Conservation (phyloP, 1,284 basidiomycete genomes). For the Somion occarium region DNA sequence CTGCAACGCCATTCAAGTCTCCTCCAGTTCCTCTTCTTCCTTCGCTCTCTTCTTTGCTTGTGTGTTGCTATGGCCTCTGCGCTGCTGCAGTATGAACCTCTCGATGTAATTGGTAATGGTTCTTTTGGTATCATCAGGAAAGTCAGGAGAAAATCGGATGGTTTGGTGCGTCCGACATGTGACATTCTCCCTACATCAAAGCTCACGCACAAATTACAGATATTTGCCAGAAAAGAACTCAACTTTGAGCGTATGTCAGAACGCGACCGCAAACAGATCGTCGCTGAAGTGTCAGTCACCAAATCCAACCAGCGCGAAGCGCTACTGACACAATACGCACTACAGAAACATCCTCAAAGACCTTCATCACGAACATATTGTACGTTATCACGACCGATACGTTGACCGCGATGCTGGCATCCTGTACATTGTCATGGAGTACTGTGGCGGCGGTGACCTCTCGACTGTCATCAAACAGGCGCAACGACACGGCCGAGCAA, state of each 20-base stretch:
- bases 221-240: slow-evolving; percentile 92
- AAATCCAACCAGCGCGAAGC: neutral
- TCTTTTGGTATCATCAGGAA: slow-evolving; percentile 96
- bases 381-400: slow-evolving; percentile 87
- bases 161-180: slow-evolving; percentile 52
- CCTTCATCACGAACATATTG: slow-evolving; percentile 91
- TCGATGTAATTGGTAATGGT: slow-evolving; percentile 95
- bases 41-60: neutral
- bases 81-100: slow-evolving; percentile 65
- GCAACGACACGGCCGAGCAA: slow-evolving; percentile 57
- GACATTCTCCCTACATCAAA: neutral
- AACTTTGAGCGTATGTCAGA: slow-evolving; percentile 95
- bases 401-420: slow-evolving; percentile 89
- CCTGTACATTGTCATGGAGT: slow-evolving; percentile 96
- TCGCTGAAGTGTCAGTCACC: slow-evolving; percentile 88
- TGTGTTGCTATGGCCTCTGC: slow-evolving; percentile 3
- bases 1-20: neutral
- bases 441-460: slow-evolving; percentile 92
- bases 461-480: slow-evolving; percentile 81
- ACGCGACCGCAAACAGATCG: slow-evolving; percentile 90
- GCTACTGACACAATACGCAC: neutral
- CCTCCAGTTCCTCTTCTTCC: neutral
- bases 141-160: slow-evolving; percentile 82
- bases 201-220: slow-evolving; percentile 33
- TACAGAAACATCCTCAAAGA: slow-evolving; percentile 92